Percentiles rank a stretch among this genome's conserved stretches.
phyloP scores from a whole-genome alignment of 352 stramenopile species.

The Aphanomyces cochlioides region DNA sequence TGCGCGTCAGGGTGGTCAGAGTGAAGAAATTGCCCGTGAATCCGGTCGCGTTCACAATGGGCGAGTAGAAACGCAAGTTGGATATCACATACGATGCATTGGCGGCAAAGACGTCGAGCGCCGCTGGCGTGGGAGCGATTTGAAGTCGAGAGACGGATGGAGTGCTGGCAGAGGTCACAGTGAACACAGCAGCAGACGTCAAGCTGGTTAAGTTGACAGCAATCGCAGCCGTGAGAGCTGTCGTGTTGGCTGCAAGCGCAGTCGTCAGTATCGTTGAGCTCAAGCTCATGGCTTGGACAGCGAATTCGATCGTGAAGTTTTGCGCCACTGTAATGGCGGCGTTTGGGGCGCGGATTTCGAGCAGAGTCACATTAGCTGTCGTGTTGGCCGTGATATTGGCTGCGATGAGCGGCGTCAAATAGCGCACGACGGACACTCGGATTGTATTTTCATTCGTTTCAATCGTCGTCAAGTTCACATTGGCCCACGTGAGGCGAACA shows the following conservation, averaged over 20 bases:
- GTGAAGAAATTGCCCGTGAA: conserved; percentile 12
- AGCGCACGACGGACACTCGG: neutral
- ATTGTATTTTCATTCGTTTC: neutral
- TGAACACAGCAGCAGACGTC: neutral
- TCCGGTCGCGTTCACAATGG: neutral
- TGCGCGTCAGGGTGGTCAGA: neutral
- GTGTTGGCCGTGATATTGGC: conserved; percentile 6
- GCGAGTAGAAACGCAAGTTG: conserved; percentile 16
- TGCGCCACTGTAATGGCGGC: neutral
- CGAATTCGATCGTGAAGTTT: conserved; percentile 17
- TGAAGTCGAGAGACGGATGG: neutral
- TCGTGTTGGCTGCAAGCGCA: neutral
- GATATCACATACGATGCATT: neutral
- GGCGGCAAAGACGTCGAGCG: neutral
- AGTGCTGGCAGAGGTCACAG: neutral
- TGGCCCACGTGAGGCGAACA: neutral
- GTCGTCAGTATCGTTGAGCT: neutral
- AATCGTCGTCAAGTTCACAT: neutral
- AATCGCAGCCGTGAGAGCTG: neutral
- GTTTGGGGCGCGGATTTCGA: conserved; percentile 8
- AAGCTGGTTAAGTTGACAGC: neutral
- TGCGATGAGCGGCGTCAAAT: neutral
- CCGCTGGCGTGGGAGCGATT: neutral
- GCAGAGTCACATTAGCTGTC: neutral
- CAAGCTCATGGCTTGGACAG: neutral